Evolutionary conservation across 495 filamentous ascomycete species (phyloP).

Genomic region (Lasiosphaeria hispida): DNA sequence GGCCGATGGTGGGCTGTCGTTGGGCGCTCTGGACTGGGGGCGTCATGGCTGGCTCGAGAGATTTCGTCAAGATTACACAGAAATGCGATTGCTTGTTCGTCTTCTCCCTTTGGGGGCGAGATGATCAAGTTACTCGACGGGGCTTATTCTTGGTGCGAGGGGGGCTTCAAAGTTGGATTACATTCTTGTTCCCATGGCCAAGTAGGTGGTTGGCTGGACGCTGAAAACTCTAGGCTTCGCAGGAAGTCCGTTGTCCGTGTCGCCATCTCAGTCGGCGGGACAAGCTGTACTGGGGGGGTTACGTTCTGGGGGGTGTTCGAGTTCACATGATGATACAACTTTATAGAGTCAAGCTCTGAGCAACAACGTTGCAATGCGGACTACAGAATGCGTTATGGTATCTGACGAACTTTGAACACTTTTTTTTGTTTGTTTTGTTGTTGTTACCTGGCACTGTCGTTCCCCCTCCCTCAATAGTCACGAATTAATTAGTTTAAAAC

Average conservation of each 20-base stretch:
- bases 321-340: slow-evolving; percentile 94
- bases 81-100: slow-evolving; percentile 88
- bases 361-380: slow-evolving; percentile 54
- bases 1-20: slow-evolving; percentile 39
- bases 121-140: slow-evolving; percentile 91
- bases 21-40: slow-evolving; percentile 38
- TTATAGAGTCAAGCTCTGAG: slow-evolving; percentile 99
- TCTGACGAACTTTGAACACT: slow-evolving; percentile 73
- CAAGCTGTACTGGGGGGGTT: not conserved
- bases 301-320: slow-evolving; percentile 39
- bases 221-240: slow-evolving; percentile 47
- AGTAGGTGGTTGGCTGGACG: slow-evolving; percentile 28
- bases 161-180: slow-evolving; percentile 46
- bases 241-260: slow-evolving; percentile 37
- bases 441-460: not conserved
- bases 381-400: slow-evolving; percentile 74
- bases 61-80: slow-evolving; percentile 92
- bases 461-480: not conserved
- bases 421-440: slow-evolving; percentile 7
- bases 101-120: slow-evolving; percentile 43
- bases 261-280: slow-evolving; percentile 31
- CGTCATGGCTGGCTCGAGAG: slow-evolving; percentile 44
- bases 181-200: slow-evolving; percentile 29
- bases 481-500: slow-evolving; percentile 14
- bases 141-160: slow-evolving; percentile 99